Evolutionary conservation across 2,329 filamentous ascomycete species (phyloP), one percentile per base, ranked within the genome.

Genomic region (Colletotrichum ledebouriae): DNA sequence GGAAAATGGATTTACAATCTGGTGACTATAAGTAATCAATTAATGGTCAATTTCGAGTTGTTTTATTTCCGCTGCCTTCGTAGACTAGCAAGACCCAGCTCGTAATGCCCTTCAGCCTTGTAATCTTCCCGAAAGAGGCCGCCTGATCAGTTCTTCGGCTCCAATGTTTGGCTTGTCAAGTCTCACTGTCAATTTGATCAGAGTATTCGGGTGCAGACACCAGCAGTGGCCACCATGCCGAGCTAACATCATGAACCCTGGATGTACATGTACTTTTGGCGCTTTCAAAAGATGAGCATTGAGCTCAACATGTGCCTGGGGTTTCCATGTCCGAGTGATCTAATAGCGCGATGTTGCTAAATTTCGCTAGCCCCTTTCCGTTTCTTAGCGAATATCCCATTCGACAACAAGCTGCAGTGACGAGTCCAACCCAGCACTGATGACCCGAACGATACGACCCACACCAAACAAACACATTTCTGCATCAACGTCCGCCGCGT

Each of bases 1-100:
- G n/a, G 0, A 11, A 0, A 46, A 11, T 46, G 1, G 42, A 46
- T 46, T 46, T 46, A 17, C n/a, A 10, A 17, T 11, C 15, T 46
- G 3, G 42, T 0, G 42, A 17, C n/a, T 2, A 46, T 46, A 17
- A 17, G 42, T 46, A 0, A 9, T 17, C 6, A 0, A 46, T 0
- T 3, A 11, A 46, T 46, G 42, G 42, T 46, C 4, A 47, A 12
- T 12, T 22, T 22, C 10, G 17, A 15, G 17, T 47, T 47, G 4
- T 47, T 13, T 13, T 15, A 22, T 15, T 15, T 47, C 12, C 17
- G 10, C 13, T 6, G 3, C 13, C 44, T 47, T 13, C 2, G 17
- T 12, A 12, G 4, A 47, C 44, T 4, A 47, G 17, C 17, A 15
- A n/a, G n/a, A 12, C 13, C 13, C 17, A 47, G 17, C 17, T 47